phyloP scores from a whole-genome alignment of 441 rosid species.

The Populus hybrid region DNA sequence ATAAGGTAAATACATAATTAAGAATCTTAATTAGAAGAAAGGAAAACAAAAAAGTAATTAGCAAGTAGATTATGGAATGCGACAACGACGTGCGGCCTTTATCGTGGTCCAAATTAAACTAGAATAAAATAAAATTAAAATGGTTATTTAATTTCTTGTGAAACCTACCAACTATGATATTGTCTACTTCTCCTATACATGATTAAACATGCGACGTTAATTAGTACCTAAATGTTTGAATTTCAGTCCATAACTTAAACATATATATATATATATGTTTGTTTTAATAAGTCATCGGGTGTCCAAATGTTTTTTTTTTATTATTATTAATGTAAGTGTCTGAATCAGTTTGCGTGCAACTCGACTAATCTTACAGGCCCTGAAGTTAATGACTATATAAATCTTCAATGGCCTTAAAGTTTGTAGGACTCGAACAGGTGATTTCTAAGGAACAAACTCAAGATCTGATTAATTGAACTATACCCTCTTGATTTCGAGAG shows the following conservation, averaged over 20 bases:
- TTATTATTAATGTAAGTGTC: no score
- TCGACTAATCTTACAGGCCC: no score
- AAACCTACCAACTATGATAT: neutral
- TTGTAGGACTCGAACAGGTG: rapidly evolving
- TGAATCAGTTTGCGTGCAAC: rapidly evolving
- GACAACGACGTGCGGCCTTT: neutral
- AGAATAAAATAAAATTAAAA: neutral
- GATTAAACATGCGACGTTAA: neutral
- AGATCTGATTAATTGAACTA: rapidly evolving
- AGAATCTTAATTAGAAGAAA: no score
- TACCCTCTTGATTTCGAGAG: no score
- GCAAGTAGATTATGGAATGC: no score
- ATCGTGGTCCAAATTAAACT: neutral
- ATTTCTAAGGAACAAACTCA: rapidly evolving
- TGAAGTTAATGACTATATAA: no score
- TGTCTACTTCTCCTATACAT: neutral
- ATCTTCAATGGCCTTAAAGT: rapidly evolving
- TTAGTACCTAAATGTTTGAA: neutral
- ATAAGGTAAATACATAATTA: no score
- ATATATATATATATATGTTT: neutral
- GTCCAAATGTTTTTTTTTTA: neutral
- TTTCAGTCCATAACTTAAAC: no score
- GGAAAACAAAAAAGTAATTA: no score
- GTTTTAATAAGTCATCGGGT: no score
- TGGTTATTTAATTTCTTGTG: neutral